Percentiles rank a stretch among this genome's conserved stretches.
phyloP scores from a whole-genome alignment of 345 rosid species.

The Aethionema arabicum region DNA sequence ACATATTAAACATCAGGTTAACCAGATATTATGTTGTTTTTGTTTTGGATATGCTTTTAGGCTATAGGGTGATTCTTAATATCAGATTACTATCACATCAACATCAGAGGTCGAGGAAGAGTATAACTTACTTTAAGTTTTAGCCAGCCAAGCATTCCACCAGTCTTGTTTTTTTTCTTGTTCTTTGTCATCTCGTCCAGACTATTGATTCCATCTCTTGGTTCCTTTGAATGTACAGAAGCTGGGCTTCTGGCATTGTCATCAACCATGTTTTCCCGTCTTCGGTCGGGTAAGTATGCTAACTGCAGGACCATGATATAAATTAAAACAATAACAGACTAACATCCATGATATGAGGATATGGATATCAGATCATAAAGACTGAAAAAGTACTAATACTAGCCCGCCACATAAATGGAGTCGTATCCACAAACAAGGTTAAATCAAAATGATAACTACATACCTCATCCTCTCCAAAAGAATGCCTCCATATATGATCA shows the following conservation, averaged over 20 bases:
- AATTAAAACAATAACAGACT: conserved; percentile 12
- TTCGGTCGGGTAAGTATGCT: conserved; percentile 63
- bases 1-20: conserved; percentile 20
- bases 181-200: conserved; percentile 74
- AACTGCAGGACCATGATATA: conserved; percentile 30
- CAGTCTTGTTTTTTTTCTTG: conserved; percentile 56
- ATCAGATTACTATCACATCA: conserved; percentile 15
- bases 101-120: conserved; percentile 10
- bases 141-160: conserved; percentile 96
- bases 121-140: conserved; percentile 58
- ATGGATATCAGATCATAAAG: conserved; percentile 14
- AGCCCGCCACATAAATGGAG: conserved; percentile 8
- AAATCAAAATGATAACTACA: conserved; percentile 25
- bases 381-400: conserved; percentile 4
- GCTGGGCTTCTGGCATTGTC: conserved; percentile 64
- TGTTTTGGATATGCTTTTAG: not conserved
- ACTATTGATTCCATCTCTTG: conserved; percentile 52
- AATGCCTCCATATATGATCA: conserved; percentile 67
- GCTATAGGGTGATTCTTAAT: conserved; percentile 9
- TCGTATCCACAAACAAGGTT: conserved; percentile 4
- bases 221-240: conserved; percentile 57
- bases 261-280: conserved; percentile 54
- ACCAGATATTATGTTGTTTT: not conserved
- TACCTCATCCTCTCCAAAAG: conserved; percentile 79
- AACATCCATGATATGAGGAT: not conserved